Base-by-base conservation (phyloP, 345 rosid species). In the Zanthoxylum bungeanum region DNA sequence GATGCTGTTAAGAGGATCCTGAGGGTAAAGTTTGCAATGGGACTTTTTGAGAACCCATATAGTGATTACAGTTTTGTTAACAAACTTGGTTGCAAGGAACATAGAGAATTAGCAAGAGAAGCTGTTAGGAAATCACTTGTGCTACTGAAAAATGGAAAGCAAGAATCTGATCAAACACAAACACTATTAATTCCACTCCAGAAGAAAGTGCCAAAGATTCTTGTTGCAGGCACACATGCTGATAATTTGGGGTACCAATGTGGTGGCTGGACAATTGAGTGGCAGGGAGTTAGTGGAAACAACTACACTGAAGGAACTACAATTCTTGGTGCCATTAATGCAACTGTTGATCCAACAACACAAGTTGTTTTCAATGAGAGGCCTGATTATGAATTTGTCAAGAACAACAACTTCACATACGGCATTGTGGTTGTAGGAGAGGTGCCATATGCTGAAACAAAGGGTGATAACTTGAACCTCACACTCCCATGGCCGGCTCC, bases 91-190 rank as follows among this genome's bases (percentile, higher is more conserved):
- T 79, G 82, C 73, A 78, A 78, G 84, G 91, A 86, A 55, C 93
- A 89, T 42, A 82, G 91, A 75, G 80, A 85, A 70, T 74, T 89
- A 72, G 93, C 93, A 1, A 89, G 89, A 64, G 87, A 89, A 83
- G 93, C 93, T 12, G 91, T 85, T 37, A 85, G 89, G 83, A 89
- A 84, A 74, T 86, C 93, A 44, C 78, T 85, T 62, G 93, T 86
- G 67, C 78, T 86, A 59, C 73, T 89, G 69, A 86, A 83, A 73
- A 89, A 85, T 55, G 93, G 88, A 0, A 55, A 77, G 68, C 25
- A 74, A 40, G 78, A 79, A 25, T 70, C 75, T 31, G 24, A 77
- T 64, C 86, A n/a, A n/a, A n/a, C n/a, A n/a, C n/a, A n/a, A n/a
- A n/a, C n/a, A n/a, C 88, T 28, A 25, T n/a, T 87, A 72, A 64